Evolutionary conservation across 2,329 filamentous ascomycete species (phyloP), one percentile per base, ranked within the genome.

Genomic region (Penicillium psychrosexuale): DNA sequence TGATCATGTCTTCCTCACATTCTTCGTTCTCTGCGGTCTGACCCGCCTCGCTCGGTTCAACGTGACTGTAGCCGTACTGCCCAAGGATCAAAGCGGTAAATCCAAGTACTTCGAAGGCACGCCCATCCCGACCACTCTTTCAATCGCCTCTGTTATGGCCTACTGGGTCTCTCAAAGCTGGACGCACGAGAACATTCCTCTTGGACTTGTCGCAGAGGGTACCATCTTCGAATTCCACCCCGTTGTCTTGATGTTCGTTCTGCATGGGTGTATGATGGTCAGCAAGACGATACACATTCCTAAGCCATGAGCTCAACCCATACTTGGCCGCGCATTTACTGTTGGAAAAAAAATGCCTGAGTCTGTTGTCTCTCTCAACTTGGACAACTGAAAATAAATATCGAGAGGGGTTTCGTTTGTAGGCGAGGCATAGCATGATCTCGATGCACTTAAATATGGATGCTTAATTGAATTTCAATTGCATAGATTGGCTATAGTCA

Each of bases 41-140:
- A 96, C 92, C 3, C 87, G 94, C 47, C 85, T 99, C 11, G 94
- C 94, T 43, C 89, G 94, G 62, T 99, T 99, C 85, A 99, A 99
- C 74, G 94, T 99, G 48, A 97, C 94, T 11, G 92, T 94, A 36
- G 82, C 86, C 34, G 86, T 87, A 64, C 84, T 99, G 12, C 94
- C 94, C 59, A 97, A 97, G 77, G 94, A 99, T 72, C 88, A 86
- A 46, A 84, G 83, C 0, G 94, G 94, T 64, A 99, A 99, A 78
- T 91, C 89, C 56, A 84, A 89, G 69, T 99, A 96, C 77, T 99
- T 99, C 66, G 94, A 99, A 77, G 94, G 94, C 65, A 96, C 93
- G 0, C 94, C 94, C 1, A 97, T 97, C 67, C 94, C 94, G 1
- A 97, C 91, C 3, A 92, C 89, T 24, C 79, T 97, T 24, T 86